Percentiles rank a stretch among this genome's conserved stretches.
These are phyloP conservation scores for Lenwebbia sp. DNA, from an alignment of 345 rosid genomes.

Conservation along the genomic window DNA sequence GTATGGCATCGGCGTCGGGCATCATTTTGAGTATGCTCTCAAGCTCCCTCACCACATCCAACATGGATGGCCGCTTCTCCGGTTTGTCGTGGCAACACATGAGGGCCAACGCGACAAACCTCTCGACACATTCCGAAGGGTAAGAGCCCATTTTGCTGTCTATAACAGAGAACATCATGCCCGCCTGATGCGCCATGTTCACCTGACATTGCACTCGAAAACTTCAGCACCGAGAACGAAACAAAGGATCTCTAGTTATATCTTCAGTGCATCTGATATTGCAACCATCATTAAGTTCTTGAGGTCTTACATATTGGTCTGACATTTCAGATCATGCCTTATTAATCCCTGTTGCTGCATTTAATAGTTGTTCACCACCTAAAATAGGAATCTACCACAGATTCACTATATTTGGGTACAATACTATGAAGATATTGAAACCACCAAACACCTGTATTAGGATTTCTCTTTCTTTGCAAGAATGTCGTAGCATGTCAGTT, in stretches of 20 bases:
- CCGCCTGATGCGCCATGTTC: conserved; percentile 34
- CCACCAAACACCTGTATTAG: neutral
- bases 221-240: neutral
- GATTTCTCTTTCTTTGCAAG: neutral
- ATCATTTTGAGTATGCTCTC: conserved; percentile 43
- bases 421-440: neutral
- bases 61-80: conserved; percentile 61
- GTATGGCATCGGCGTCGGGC: conserved; percentile 23
- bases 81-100: conserved; percentile 57
- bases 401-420: neutral
- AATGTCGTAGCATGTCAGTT: neutral
- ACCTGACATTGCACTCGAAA: conserved; percentile 28
- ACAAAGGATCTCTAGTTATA: neutral
- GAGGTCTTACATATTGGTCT: neutral
- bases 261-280: neutral
- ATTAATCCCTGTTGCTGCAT: neutral
- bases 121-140: conserved; percentile 58
- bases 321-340: neutral
- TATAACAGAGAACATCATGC: conserved; percentile 46
- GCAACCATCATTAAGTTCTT: neutral
- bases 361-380: neutral
- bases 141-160: conserved; percentile 79
- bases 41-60: conserved; percentile 64
- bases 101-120: conserved; percentile 46
- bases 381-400: neutral